Evolutionary conservation across 441 rosid species (phyloP).

Genomic region (Rhodomyrtus psidioides): DNA sequence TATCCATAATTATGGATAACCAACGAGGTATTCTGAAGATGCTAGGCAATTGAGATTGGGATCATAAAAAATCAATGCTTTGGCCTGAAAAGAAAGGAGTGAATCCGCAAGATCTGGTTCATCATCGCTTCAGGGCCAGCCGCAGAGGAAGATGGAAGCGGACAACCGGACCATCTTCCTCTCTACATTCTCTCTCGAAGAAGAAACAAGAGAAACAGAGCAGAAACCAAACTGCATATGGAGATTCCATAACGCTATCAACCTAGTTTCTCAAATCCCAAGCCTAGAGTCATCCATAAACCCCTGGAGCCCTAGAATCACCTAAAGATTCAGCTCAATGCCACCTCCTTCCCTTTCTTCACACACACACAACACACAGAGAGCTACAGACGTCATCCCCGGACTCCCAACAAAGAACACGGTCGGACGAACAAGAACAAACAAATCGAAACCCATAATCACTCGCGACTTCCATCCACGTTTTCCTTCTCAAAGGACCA

Average conservation of each 20-base stretch:
- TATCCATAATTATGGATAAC: background rate
- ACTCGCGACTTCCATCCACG: background rate
- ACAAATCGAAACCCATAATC: background rate
- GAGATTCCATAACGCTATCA: background rate
- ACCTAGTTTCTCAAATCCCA: background rate
- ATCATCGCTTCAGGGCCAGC: background rate
- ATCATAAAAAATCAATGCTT: background rate
- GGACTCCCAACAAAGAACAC: background rate
- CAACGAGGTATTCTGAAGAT: background rate
- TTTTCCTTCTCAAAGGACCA: background rate
- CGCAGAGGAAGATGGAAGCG: background rate
- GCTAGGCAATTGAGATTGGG: background rate
- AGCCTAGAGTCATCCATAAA: background rate
- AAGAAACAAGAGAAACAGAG: background rate
- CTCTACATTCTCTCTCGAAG: background rate
- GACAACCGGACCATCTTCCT: background rate
- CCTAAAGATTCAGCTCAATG: background rate
- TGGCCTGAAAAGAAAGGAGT: background rate
- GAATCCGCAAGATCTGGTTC: background rate
- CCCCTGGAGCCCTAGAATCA: background rate
- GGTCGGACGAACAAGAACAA: background rate
- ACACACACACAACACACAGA: background rate
- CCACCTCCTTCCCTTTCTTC: background rate
- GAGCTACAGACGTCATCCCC: background rate
- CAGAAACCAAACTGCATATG: background rate